phyloP scores from a whole-genome alignment of 179 eudicot species.

The Pouteria campechiana region DNA sequence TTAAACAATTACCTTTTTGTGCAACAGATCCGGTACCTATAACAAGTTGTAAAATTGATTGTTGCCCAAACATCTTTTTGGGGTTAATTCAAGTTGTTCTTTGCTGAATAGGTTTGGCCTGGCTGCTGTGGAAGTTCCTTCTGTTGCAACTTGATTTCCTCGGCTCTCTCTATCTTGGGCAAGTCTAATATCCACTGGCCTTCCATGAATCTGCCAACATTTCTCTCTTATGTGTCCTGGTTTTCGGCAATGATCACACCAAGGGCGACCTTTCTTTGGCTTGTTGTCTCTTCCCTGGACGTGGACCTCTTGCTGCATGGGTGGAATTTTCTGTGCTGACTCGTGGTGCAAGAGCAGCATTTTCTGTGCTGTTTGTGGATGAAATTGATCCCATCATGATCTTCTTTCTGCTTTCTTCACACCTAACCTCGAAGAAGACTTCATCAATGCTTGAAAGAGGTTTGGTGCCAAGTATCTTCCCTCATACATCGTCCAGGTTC shows the following conservation, averaged over 20 bases:
- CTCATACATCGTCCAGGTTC: too few relatives aligned
- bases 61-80: neutral
- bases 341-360: too few relatives aligned
- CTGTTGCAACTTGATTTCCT: neutral
- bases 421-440: neutral
- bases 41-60: neutral
- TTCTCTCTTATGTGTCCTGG: neutral
- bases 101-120: neutral
- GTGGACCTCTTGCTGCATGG: neutral
- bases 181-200: neutral
- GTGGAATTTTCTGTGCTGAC: neutral
- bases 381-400: neutral
- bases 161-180: neutral
- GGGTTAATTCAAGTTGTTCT: neutral
- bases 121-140: neutral
- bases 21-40: neutral
- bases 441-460: neutral
- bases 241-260: constrained; percentile 1
- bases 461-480: neutral
- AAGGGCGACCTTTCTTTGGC: neutral
- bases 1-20: neutral
- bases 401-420: constrained; percentile 2
- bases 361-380: too few relatives aligned
- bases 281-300: neutral
- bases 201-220: constrained; percentile 3